Conservation (phyloP, 2,329 filamentous ascomycete genomes). For the Cytospora piceae region DNA sequence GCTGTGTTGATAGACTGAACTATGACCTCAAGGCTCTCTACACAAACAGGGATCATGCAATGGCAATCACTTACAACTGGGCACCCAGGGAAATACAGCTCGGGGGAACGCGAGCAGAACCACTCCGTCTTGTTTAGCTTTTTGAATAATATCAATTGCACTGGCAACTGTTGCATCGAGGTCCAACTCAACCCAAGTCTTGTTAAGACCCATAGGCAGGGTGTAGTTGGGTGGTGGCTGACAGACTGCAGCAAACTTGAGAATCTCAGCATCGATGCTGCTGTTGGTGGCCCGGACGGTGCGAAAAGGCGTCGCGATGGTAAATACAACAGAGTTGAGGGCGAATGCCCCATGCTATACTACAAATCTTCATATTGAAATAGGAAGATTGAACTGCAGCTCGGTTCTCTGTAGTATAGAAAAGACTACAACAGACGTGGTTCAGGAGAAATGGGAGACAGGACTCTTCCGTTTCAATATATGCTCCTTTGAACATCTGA, state of each 20-base stretch:
- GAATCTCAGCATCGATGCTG: neutral
- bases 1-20: neutral
- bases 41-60: accelerated
- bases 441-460: too few relatives aligned
- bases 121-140: neutral
- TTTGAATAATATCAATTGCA: neutral
- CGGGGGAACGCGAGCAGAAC: slow-evolving; percentile 6
- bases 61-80: neutral
- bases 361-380: too few relatives aligned
- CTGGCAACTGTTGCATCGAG: slow-evolving; percentile 1
- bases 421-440: too few relatives aligned
- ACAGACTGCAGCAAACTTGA: slow-evolving; percentile 4
- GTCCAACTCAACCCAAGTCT: slow-evolving; percentile 3
- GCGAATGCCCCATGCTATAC: too few relatives aligned
- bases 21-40: too few relatives aligned
- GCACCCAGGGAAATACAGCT: slow-evolving; percentile 14
- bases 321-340: too few relatives aligned
- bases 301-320: too few relatives aligned
- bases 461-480: too few relatives aligned
- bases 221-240: neutral
- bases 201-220: neutral
- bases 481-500: too few relatives aligned
- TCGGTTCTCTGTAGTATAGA: too few relatives aligned
- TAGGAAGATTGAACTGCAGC: too few relatives aligned
- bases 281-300: too few relatives aligned